Evolutionary conservation across 495 filamentous ascomycete species (phyloP).

Genomic region (Lepraria neglecta): DNA sequence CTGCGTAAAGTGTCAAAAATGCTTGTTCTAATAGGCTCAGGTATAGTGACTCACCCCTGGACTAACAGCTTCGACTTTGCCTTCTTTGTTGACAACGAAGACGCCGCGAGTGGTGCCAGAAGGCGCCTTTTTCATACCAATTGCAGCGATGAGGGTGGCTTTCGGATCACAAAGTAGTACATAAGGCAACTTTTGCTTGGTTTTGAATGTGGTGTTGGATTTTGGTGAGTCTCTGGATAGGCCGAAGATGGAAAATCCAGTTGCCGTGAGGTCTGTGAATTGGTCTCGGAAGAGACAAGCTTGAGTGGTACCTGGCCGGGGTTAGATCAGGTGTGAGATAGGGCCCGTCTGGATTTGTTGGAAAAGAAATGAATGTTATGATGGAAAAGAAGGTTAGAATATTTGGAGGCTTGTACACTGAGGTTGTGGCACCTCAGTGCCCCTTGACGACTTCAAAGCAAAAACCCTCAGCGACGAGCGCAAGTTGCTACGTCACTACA

Average conservation of each 20-base stretch:
- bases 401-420: background rate
- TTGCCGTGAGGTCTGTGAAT: conserved; percentile 67
- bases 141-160: conserved; percentile 63
- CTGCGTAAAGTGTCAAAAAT: conserved; percentile 5
- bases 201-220: conserved; percentile 84
- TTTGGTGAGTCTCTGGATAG: conserved; percentile 81
- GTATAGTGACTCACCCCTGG: conserved; percentile 31
- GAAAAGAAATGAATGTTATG: too few relatives aligned
- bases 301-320: conserved; percentile 71
- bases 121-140: conserved; percentile 69
- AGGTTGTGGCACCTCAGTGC: too few relatives aligned
- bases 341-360: background rate
- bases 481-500: too few relatives aligned
- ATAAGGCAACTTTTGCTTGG: conserved; percentile 83
- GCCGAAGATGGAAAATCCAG: conserved; percentile 79
- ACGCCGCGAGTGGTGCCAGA: conserved; percentile 79
- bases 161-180: conserved; percentile 76
- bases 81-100: conserved; percentile 73
- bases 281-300: conserved; percentile 86
- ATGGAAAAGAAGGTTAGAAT: background rate
- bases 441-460: background rate
- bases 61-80: conserved; percentile 40
- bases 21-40: background rate
- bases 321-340: background rate
- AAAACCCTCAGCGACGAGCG: too few relatives aligned